Evolutionary conservation across 1,139 yeast genomes (phyloP).

Genomic region (Pichia sp.): DNA sequence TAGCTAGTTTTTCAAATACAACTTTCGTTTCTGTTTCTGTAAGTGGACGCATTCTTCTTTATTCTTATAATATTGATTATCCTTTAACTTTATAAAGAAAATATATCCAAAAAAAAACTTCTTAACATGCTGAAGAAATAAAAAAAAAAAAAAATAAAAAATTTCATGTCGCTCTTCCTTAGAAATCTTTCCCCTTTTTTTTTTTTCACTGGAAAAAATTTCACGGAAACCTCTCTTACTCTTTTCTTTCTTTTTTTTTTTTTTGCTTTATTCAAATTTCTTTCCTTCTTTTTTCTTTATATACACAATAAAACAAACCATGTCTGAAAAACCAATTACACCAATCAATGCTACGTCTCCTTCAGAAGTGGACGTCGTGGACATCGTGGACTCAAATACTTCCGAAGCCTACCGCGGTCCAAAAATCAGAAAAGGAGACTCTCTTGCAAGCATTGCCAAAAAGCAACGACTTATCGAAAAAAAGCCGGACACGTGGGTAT

Average conservation of each 20-base stretch:
- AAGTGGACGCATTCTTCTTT: constrained; percentile 71
- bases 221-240: not conserved
- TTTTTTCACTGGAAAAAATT: not conserved
- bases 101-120: too few relatives aligned
- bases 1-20: constrained; percentile 92
- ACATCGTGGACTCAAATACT: too few relatives aligned
- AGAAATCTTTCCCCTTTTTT: too few relatives aligned
- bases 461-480: constrained; percentile 32
- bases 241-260: not conserved
- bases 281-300: not conserved
- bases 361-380: too few relatives aligned
- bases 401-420: too few relatives aligned
- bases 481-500: constrained; percentile 49
- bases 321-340: too few relatives aligned
- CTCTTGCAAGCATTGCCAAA: constrained; percentile 33
- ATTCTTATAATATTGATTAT: not conserved
- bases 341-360: too few relatives aligned
- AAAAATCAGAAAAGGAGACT: constrained; percentile 31
- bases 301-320: not conserved
- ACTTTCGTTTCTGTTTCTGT: constrained; percentile 97
- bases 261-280: too few relatives aligned
- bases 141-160: too few relatives aligned
- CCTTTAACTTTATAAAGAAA: too few relatives aligned
- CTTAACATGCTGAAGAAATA: not conserved
- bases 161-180: too few relatives aligned